A percentile compares a stretch with the other conserved stretches of the same genome.
Conservation (phyloP, 2,329 filamentous ascomycete genomes). For the Dactylonectria macrodidyma region DNA sequence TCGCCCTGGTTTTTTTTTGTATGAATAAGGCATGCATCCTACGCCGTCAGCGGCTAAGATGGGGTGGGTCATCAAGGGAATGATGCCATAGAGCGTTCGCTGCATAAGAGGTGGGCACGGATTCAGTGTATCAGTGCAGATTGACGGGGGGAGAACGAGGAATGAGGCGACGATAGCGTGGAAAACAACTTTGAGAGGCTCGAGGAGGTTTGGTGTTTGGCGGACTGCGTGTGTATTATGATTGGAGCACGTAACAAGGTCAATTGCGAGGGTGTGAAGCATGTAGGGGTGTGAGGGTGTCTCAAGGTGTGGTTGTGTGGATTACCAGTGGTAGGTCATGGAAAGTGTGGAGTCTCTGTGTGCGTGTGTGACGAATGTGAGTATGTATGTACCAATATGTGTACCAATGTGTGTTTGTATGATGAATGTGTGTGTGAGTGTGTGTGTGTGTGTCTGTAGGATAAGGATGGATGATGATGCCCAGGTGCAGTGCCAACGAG, state of each 20-base stretch:
- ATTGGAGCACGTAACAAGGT: conserved; percentile 20
- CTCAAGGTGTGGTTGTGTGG: conserved; percentile 28
- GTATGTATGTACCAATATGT: background rate
- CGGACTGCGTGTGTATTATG: conserved; percentile 12
- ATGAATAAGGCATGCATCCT: conserved; percentile 29
- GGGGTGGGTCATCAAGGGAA: conserved; percentile 2
- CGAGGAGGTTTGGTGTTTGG: conserved; percentile 11
- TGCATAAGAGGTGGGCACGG: background rate
- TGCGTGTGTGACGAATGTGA: background rate
- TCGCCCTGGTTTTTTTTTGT: conserved; percentile 15
- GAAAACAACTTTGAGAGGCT: conserved; percentile 9
- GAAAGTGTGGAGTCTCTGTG: background rate
- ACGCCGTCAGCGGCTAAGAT: conserved; percentile 18
- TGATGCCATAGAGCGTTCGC: background rate
- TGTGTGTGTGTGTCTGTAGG: background rate
- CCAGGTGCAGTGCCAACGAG: conserved; percentile 34
- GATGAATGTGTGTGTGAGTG: background rate
- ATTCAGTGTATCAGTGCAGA: background rate
- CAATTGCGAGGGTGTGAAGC: conserved; percentile 1
- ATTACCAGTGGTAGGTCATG: conserved; percentile 6
- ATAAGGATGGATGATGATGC: background rate
- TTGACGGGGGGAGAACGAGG: conserved; percentile 3
- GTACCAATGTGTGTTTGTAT: background rate
- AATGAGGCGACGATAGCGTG: conserved; percentile 9
- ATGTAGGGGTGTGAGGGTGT: conserved; percentile 8